phyloP scores from a whole-genome alignment of 2,329 filamentous ascomycete species.

The Fusarium sororula region DNA sequence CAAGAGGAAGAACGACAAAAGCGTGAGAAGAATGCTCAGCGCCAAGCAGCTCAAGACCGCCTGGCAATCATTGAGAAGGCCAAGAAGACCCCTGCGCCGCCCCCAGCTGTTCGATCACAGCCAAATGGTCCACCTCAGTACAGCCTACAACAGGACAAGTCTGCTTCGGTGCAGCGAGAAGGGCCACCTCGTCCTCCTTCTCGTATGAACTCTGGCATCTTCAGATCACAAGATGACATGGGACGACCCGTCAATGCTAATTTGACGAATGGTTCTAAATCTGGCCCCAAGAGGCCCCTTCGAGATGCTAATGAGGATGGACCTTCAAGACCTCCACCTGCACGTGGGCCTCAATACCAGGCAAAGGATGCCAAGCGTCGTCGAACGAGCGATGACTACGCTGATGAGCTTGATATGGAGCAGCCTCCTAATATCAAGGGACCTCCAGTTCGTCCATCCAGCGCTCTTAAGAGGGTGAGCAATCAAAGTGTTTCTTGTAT shows the following conservation, averaged over 20 bases:
- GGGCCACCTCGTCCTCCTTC: conserved; percentile 59
- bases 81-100: conserved; percentile 70
- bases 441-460: conserved; percentile 85
- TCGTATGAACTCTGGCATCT: conserved; percentile 65
- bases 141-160: conserved; percentile 44
- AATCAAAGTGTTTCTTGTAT: not conserved
- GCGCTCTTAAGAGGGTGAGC: conserved; percentile 72
- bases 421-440: conserved; percentile 74
- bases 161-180: conserved; percentile 45
- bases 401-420: conserved; percentile 69
- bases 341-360: conserved; percentile 70
- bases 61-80: conserved; percentile 71
- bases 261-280: conserved; percentile 68
- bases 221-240: conserved; percentile 66
- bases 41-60: conserved; percentile 42
- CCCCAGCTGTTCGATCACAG: conserved; percentile 66
- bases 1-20: conserved; percentile 70
- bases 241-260: conserved; percentile 68
- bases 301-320: conserved; percentile 68
- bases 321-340: conserved; percentile 54
- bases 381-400: conserved; percentile 77
- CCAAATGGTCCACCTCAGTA: conserved; percentile 61
- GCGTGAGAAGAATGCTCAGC: conserved; percentile 70
- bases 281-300: conserved; percentile 75
- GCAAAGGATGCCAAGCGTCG: conserved; percentile 80